These are phyloP conservation scores for Penicillium sp. DNA, from an alignment of 2,329 filamentous ascomycete genomes.

Conservation along the genomic window DNA sequence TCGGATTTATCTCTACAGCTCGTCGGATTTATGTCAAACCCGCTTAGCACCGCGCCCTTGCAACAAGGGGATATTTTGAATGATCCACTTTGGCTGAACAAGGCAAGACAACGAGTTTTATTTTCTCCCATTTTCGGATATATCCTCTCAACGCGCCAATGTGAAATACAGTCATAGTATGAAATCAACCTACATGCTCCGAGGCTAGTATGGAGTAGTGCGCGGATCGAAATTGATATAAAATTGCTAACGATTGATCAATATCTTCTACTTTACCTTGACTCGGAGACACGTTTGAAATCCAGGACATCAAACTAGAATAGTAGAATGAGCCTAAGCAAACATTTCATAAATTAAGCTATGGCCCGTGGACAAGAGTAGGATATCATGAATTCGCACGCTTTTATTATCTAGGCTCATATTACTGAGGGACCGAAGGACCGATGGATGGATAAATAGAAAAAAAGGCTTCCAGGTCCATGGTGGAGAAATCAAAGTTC, in stretches of 20 bases:
- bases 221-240: too few species aligned
- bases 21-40: background rate
- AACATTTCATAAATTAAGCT: too few species aligned
- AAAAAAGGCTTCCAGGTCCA: constrained; percentile 45
- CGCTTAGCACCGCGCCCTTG: background rate
- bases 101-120: background rate
- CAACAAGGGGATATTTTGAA: too few species aligned
- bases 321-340: too few species aligned
- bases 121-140: background rate
- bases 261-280: too few species aligned
- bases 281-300: too few species aligned
- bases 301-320: too few species aligned
- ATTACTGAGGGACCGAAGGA: constrained; percentile 9
- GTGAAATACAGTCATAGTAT: too few species aligned
- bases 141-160: background rate
- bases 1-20: background rate
- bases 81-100: background rate
- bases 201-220: too few species aligned
- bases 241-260: too few species aligned
- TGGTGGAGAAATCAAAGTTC: constrained; percentile 46
- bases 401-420: background rate
- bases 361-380: background rate
- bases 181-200: too few species aligned
- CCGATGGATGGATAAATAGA: constrained; percentile 36
- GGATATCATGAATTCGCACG: background rate